Evolutionary conservation across 73 alveolate genomes (phyloP), one percentile per base, ranked within the genome.

Genomic region (Urostyla sp.): DNA sequence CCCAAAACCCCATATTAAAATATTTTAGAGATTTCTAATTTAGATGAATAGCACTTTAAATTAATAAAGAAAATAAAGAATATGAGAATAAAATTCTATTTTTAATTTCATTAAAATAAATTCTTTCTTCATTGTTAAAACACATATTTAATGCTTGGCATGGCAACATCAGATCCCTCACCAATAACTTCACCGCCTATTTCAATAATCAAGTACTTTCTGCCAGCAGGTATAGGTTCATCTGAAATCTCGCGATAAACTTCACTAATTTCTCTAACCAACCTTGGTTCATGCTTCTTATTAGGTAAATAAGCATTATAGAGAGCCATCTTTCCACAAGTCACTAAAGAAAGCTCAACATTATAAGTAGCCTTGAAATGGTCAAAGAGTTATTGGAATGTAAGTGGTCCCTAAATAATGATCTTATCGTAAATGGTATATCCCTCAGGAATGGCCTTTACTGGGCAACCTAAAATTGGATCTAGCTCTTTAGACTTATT

Each of bases 351-450:
- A 31, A 95, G 66, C 30, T 81, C 92, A 31, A 95, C 81, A 49
- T 94, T 69, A 79, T 85, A 87, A 44, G 58, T 49, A 23, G 78
- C 81, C 72, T 94, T 95, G 49, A 87, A 34, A 55, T 46, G 35
- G 44, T 92, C 95, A 40, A 88, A 51, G 75, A 96, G 72, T 55
- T 96, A 87, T 40, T 78, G 79, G 18, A 95, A 78, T 35, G 98
- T 95, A 89, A 67, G 76, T 16, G 96, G 80, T 36, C 95, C 97
- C n/a, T 56, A 81, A 6, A 93, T 77, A 13, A 51, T 87, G 43
- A 95, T 90, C 78, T 89, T 95, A 56, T 96, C 99, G 98, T 98
- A 96, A 24, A 82, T 87, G 48, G 97, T 88, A 90, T 81, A 95
- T 54, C 94, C 91, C 72, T 88, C 91, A 15, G 99, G 99, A 51